Evolutionary conservation across 169 alveolate species (phyloP).

Genomic region (Plasmodium inui): DNA sequence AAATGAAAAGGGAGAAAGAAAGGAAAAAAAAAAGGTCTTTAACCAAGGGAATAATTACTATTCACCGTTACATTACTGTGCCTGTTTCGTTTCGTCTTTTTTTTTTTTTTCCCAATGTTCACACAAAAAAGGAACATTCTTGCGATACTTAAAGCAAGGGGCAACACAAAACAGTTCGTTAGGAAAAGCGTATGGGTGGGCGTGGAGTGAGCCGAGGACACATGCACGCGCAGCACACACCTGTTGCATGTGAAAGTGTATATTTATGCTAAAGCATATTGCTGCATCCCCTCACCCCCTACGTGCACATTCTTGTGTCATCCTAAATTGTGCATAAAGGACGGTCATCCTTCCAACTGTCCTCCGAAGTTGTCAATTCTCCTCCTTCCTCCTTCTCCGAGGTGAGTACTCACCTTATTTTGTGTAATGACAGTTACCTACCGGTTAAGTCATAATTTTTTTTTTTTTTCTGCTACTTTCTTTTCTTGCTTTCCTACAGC

Average conservation of each 20-base stretch:
- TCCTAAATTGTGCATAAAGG: background rate
- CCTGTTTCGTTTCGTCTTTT: background rate
- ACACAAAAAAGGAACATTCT: background rate
- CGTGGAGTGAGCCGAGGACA: background rate
- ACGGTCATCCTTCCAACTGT: background rate
- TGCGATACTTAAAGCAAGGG: background rate
- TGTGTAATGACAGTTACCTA: background rate
- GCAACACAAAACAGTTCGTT: background rate
- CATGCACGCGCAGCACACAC: background rate
- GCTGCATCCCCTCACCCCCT: background rate
- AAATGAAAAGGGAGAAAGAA: background rate
- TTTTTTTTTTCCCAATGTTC: background rate
- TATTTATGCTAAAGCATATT: background rate
- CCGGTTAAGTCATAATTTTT: background rate
- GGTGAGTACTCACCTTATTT: background rate
- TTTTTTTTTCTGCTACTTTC: background rate
- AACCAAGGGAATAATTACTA: background rate
- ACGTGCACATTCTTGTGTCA: background rate
- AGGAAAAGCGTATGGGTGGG: background rate
- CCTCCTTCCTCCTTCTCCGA: background rate
- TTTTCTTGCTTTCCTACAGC: background rate
- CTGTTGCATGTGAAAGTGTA: background rate
- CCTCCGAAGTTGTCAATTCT: too few relatives aligned
- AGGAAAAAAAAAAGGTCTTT: background rate
- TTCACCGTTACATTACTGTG: background rate